phyloP scores from a whole-genome alignment of 768 basidiomycete genomes.

The Mycena polygramma region DNA sequence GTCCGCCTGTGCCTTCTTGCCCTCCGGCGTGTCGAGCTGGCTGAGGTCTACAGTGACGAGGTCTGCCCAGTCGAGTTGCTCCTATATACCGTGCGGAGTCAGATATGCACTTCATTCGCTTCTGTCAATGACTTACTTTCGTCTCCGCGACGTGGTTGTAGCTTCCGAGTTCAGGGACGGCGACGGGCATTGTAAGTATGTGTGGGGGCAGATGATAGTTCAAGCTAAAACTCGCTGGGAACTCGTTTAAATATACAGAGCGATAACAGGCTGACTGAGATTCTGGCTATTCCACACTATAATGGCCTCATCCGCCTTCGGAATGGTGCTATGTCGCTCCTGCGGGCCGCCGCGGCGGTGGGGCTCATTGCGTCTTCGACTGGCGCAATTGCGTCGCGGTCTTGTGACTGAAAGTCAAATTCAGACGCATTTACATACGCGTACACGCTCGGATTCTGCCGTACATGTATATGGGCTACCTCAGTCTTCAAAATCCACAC shows the following conservation, averaged over 20 bases:
- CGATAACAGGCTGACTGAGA: slow-evolving; percentile 7
- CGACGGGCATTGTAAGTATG: too few relatives aligned
- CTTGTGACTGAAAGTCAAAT: slow-evolving; percentile 3
- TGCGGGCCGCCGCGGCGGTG: too few relatives aligned
- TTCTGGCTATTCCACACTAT: slow-evolving; percentile 1
- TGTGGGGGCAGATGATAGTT: too few relatives aligned
- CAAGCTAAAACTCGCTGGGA: too few relatives aligned
- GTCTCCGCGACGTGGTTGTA: slow-evolving; percentile 51
- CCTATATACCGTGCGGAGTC: slow-evolving; percentile 43
- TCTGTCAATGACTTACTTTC: slow-evolving; percentile 43
- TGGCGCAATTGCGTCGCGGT: slow-evolving; percentile 15
- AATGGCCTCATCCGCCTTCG: slow-evolving; percentile 33
- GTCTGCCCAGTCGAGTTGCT: slow-evolving; percentile 65
- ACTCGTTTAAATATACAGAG: too few relatives aligned
- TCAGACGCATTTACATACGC: neutral
- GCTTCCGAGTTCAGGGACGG: neutral
- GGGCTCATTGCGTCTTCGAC: slow-evolving; percentile 5
- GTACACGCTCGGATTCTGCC: neutral
- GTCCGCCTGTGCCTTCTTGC: slow-evolving; percentile 56
- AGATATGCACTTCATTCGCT: too few relatives aligned
- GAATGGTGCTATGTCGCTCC: slow-evolving; percentile 23
- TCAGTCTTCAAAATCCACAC: slow-evolving; percentile 38
- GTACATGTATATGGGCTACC: neutral
- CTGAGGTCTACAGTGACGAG: slow-evolving; percentile 61
- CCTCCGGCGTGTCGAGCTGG: slow-evolving; percentile 53